A percentile compares a stretch with the other conserved stretches of the same genome.
Evolutionary conservation across 768 basidiomycete genomes (phyloP).

Genomic region (Exsudoporus frostii): DNA sequence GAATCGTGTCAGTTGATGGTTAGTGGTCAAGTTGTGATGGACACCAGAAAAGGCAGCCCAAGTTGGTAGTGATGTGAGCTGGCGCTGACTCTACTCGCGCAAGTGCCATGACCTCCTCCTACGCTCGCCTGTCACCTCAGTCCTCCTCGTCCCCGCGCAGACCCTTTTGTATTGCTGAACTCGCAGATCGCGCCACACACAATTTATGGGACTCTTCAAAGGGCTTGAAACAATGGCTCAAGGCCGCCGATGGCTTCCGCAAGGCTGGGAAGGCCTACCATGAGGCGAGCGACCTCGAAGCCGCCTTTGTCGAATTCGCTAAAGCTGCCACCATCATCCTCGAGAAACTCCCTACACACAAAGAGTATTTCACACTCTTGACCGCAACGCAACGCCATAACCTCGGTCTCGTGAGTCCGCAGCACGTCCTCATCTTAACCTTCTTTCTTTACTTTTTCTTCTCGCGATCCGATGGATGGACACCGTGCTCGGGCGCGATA

Average conservation of each 20-base stretch:
- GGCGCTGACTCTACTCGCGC: conserved; percentile 10
- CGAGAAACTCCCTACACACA: conserved; percentile 73
- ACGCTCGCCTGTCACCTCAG: conserved; percentile 15
- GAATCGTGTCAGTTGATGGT: not conserved
- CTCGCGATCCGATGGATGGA: conserved; percentile 3
- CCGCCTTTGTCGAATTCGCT: conserved; percentile 70
- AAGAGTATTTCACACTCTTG: conserved; percentile 57
- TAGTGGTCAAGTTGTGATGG: not conserved
- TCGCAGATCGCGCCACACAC: conserved; percentile 58
- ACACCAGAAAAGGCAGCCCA: conserved; percentile 22
- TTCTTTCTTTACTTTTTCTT: not conserved
- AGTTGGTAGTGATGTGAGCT: conserved; percentile 10
- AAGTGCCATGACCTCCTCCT: conserved; percentile 23
- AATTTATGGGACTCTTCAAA: conserved; percentile 54
- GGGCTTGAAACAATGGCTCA: conserved; percentile 65
- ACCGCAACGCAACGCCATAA: conserved; percentile 59
- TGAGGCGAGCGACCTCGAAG: conserved; percentile 57
- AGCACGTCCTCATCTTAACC: conserved; percentile 3
- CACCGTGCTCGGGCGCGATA: not conserved
- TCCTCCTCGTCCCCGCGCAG: conserved; percentile 28
- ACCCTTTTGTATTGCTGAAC: conserved; percentile 62
- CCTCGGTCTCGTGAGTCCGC: conserved; percentile 61
- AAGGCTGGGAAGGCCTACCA: conserved; percentile 48
- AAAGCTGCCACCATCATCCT: conserved; percentile 74
- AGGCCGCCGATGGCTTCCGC: conserved; percentile 60